Evolutionary conservation across 352 stramenopile genomes (phyloP).

Genomic region (Lagenidium giganteum): DNA sequence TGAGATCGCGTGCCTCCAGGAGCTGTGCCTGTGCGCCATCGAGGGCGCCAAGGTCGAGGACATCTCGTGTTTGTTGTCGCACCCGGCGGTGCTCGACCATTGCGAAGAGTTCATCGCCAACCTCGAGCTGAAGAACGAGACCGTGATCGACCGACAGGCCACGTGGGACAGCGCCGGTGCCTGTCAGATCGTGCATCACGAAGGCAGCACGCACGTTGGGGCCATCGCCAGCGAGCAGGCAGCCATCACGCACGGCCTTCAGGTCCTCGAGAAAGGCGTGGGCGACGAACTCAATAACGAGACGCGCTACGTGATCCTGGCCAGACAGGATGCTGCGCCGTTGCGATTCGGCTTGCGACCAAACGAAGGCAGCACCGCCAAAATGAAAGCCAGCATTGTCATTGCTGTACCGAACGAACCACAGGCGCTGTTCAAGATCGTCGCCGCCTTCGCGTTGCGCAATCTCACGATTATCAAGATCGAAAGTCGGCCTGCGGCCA

Average conservation of each 20-base stretch:
- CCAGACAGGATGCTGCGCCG: slow-evolving; percentile 32
- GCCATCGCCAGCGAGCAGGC: slow-evolving; percentile 67
- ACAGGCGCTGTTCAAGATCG: slow-evolving; percentile 71
- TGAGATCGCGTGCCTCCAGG: slow-evolving; percentile 61
- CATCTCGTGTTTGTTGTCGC: slow-evolving; percentile 51
- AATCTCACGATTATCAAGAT: slow-evolving; percentile 82
- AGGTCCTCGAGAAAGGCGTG: slow-evolving; percentile 48
- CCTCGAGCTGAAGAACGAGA: slow-evolving; percentile 43
- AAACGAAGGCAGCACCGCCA: slow-evolving; percentile 5
- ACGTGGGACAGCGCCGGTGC: slow-evolving; percentile 64
- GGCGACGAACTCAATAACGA: slow-evolving; percentile 67
- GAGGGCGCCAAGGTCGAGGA: slow-evolving; percentile 30
- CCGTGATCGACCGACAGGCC: slow-evolving; percentile 53
- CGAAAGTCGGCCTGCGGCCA: slow-evolving; percentile 67
- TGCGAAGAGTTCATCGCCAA: slow-evolving; percentile 63
- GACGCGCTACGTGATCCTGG: slow-evolving; percentile 71
- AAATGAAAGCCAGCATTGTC: slow-evolving; percentile 65
- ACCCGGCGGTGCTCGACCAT: slow-evolving; percentile 59
- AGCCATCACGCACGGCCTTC: slow-evolving; percentile 39
- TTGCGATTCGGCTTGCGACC: slow-evolving; percentile 24
- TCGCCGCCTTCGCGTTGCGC: slow-evolving; percentile 68
- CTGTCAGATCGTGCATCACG: slow-evolving; percentile 59
- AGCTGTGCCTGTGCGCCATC: slow-evolving; percentile 55
- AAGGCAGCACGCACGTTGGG: slow-evolving; percentile 36
- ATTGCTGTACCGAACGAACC: slow-evolving; percentile 66